Percentiles rank a stretch among this genome's conserved stretches.
Conservation (phyloP, 2,329 filamentous ascomycete species). For the Colletotrichum cereale region DNA sequence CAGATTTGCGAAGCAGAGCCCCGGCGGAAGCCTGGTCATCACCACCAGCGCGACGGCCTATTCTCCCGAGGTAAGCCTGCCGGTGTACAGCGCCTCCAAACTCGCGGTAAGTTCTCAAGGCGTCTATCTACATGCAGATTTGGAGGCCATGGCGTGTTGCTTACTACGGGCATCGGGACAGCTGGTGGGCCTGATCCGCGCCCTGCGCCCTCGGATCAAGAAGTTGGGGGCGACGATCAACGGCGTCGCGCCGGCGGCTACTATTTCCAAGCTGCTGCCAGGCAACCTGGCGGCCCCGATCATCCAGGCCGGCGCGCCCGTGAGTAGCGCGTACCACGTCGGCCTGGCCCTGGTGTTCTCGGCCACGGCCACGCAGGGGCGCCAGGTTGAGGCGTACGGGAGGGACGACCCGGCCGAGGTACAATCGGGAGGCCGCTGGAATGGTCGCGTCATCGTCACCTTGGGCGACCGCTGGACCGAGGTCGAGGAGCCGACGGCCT, state of each 20-base stretch:
- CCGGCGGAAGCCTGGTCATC: conserved; percentile 51
- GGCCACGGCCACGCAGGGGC: conserved; percentile 49
- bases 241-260: conserved; percentile 53
- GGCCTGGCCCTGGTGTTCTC: conserved; percentile 53
- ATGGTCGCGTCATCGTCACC: conserved; percentile 50
- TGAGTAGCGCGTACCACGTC: conserved; percentile 50
- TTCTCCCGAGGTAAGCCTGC: conserved; percentile 51
- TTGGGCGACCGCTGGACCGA: conserved; percentile 52
- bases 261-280: conserved; percentile 49
- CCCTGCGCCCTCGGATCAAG: not conserved
- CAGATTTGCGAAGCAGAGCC: conserved; percentile 43
- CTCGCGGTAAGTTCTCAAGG: conserved; percentile 18
- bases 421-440: conserved; percentile 45
- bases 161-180: not conserved
- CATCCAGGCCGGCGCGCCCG: conserved; percentile 47
- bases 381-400: conserved; percentile 52
- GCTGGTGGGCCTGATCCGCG: conserved; percentile 11
- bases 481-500: conserved; percentile 47
- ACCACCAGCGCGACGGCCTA: conserved; percentile 53
- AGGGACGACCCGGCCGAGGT: conserved; percentile 45
- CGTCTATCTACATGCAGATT: not conserved
- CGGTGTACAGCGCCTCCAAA: conserved; percentile 48
- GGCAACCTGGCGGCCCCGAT: conserved; percentile 48
- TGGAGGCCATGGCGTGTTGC: not conserved
- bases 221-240: conserved; percentile 47